Evolutionary conservation across 179 eudicot species (phyloP).

Genomic region (Patellifolia procumbens): DNA sequence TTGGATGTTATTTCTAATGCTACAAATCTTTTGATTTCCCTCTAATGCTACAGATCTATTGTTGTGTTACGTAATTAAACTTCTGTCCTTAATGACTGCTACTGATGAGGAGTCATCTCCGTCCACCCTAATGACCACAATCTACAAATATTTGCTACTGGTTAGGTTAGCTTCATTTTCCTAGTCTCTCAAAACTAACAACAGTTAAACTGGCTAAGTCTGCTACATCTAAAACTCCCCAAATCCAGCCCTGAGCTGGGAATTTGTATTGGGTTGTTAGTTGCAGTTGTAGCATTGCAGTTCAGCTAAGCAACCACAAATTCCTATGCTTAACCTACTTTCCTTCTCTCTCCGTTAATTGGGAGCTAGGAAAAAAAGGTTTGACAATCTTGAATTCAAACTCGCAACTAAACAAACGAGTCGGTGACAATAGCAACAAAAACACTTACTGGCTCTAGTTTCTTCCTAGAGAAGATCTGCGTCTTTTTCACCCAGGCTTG

Average conservation of each 20-base stretch:
- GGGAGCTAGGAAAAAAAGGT: no score
- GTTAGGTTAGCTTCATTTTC: no score
- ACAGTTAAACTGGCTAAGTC: neutral
- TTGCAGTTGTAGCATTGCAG: neutral
- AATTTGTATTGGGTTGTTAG: neutral
- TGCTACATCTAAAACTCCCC: neutral
- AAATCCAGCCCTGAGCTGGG: neutral
- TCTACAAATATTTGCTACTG: no score
- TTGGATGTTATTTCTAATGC: neutral
- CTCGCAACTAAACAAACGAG: no score
- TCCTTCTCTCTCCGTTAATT: no score
- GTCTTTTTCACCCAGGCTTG: no score
- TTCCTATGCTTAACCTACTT: no score
- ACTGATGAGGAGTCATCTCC: neutral
- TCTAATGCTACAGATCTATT: neutral
- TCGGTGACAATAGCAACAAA: no score
- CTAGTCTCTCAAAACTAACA: neutral
- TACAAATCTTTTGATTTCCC: no score
- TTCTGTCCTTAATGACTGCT: neutral
- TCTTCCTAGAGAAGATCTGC: no score
- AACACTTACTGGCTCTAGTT: no score
- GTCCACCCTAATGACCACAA: neutral
- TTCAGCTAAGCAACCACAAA: neutral
- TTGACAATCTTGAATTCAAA: no score
- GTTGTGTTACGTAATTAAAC: neutral